Evolutionary conservation across 2,329 filamentous ascomycete species (phyloP), one percentile per base, ranked within the genome.

Genomic region (Ophiognomonia clavigignenti-juglandacearum): DNA sequence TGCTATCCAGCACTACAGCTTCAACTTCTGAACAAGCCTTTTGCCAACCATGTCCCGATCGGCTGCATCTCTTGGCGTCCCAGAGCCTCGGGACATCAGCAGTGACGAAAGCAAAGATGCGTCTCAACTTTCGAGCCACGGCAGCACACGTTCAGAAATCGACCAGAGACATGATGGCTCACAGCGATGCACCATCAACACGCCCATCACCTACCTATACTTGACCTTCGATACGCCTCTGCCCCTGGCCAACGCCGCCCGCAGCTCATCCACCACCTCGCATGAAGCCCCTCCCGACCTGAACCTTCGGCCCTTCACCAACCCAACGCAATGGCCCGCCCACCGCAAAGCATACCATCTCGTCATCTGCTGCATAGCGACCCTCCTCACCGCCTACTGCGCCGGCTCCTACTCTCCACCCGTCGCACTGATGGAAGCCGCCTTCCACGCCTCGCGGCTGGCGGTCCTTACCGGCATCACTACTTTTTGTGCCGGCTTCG

Each of bases 361-460:
- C 8, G 77, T 75, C 58, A 73, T 96, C 11, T 88, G 86, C 8
- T 95, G 86, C 61, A 64, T 82, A 6, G 88, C 87, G 1, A 95
- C 89, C 0, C 75, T 81, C 18, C 67, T 91, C 42, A 88, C 89
- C 0, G 89, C 88, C 6, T 95, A 91, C 63, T 79, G 85, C 0
- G 86, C 90, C 0, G 90, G 90, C 3, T 78, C 88, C 3, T 93
- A 93, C 64, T 85, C 84, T 6, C 84, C 88, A 0, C 80, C 86
- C 0, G 70, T 82, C 0, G 64, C 64, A 5, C 76, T 86, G 44
- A 82, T 96, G 72, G 76, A 75, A 1, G 63, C 68, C 2, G 78
- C 86, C 58, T 88, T 87, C 67, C 64, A 76, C 4, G 72, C 88
- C 1, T 83, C 81, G 32, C 69, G 72, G 9, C 73, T 85, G n/a